Base-by-base conservation (phyloP, 805 yeast genomes). In the Pichia kluyveri region DNA sequence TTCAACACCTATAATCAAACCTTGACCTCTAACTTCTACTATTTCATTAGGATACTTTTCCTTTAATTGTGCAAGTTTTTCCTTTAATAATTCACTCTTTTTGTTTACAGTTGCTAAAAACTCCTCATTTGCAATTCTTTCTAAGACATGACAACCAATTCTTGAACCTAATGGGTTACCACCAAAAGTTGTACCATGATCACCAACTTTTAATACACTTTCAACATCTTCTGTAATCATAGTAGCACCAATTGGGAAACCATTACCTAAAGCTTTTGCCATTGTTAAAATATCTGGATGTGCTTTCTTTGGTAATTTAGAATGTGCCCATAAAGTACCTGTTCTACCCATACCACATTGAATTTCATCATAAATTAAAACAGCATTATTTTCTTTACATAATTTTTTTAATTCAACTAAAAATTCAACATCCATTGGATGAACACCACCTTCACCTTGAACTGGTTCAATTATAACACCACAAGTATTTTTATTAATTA, bases 371-470 rank as follows among this genome's bases (percentile, higher is more conserved):
- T 81, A 89, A 54, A 91, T 90, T 50, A 91, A 76, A 32, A 87
- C 62, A 11, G 86, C 95, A 47, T 84, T 80, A 56, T 82, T 73
- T 48, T 81, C 74, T 48, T 70, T 68, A 63, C 96, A 87, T 48
- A 85, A 67, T 57, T 76, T 65, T 56, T 83, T 82, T 62, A 91
- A 69, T 44, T 78, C 79, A 5, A 71, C 61, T 52, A 91, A 71
- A 61, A 86, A 89, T 40, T 80, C 86, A 0, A 67, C 56, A 38
- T 76, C 72, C 50, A 87, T 76, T 19, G 83, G 79, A 59, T 81
- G 79, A 18, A 91, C 82, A 49, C 99, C 99, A 49, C 99, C 98
- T 69, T 91, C 99, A 56, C 98, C 99, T 71, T 93, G 99, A 50
- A 93, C 83, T 23, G 99, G 99, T 68, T 93, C 99, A 38, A 93